Conservation (phyloP, 139 green algal genomes). For the Tetratostichococcus sp. region DNA sequence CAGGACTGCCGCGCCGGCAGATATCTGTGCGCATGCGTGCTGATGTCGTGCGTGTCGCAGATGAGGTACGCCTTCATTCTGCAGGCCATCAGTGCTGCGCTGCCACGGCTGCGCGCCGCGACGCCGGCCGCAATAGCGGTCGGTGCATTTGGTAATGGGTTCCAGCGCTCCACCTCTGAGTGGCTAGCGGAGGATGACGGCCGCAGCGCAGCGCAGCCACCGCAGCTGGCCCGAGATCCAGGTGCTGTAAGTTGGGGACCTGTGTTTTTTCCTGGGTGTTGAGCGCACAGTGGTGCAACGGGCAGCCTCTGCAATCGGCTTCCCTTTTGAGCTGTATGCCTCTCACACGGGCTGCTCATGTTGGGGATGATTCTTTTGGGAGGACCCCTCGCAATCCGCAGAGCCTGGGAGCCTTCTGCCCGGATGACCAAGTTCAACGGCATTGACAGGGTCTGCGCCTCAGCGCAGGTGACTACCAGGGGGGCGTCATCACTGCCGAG, state of each 20-base stretch:
- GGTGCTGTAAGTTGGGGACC: too few relatives aligned
- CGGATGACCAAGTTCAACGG: too few relatives aligned
- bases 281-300: too few relatives aligned
- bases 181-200: conserved; percentile 27
- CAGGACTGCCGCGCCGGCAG: too few relatives aligned
- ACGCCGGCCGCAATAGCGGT: conserved; percentile 16
- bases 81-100: conserved; percentile 5
- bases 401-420: neutral
- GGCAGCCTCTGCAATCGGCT: too few relatives aligned
- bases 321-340: too few relatives aligned
- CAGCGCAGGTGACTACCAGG: conserved; percentile 20
- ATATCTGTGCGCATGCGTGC: too few relatives aligned
- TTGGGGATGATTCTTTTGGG: neutral
- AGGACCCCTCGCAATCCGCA: neutral
- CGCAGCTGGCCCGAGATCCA: neutral
- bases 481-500: conserved; percentile 32
- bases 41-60: too few relatives aligned
- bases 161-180: conserved; percentile 47
- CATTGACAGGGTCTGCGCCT: too few relatives aligned
- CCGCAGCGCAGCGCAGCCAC: neutral
- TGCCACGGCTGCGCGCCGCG: conserved; percentile 7
- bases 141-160: conserved; percentile 63
- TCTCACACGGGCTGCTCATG: neutral
- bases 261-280: neutral
- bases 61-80: neutral